These are phyloP conservation scores for Pleurotus platypus DNA, from an alignment of 768 basidiomycete genomes.

Conservation along the genomic window DNA sequence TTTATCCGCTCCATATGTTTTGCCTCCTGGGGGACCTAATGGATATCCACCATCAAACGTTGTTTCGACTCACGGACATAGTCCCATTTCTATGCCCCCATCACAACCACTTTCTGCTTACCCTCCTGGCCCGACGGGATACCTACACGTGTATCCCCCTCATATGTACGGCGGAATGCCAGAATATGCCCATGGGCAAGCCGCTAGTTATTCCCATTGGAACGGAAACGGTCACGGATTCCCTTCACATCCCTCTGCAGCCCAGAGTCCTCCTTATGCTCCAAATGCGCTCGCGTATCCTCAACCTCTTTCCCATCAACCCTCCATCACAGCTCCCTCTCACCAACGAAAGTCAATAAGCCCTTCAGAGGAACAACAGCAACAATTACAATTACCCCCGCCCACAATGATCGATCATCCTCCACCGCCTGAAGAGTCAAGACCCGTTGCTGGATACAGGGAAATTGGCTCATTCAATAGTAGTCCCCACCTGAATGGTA, in stretches of 20 bases:
- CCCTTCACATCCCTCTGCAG: slow-evolving; percentile 19
- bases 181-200: slow-evolving; percentile 23
- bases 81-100: not conserved
- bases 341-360: not conserved
- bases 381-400: slow-evolving; percentile 8
- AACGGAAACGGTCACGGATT: slow-evolving; percentile 16
- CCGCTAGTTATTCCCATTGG: slow-evolving; percentile 37
- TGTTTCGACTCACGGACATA: not conserved
- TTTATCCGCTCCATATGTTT: not conserved
- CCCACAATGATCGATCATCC: slow-evolving; percentile 12
- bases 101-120: slow-evolving; percentile 1
- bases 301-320: not conserved
- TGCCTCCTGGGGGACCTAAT: not conserved
- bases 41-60: not conserved
- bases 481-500: not conserved
- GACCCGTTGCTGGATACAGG: slow-evolving; percentile 9
- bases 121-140: slow-evolving; percentile 13
- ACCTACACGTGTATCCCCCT: slow-evolving; percentile 19
- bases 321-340: not conserved
- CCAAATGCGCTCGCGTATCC: slow-evolving; percentile 9
- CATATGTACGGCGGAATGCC: slow-evolving; percentile 17
- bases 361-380: not conserved
- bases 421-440: slow-evolving; percentile 10
- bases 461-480: not conserved
- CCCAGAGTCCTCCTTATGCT: slow-evolving; percentile 21